Conservation (phyloP, 73 alveolate genomes). For the Paramecium tetraurelia region DNA sequence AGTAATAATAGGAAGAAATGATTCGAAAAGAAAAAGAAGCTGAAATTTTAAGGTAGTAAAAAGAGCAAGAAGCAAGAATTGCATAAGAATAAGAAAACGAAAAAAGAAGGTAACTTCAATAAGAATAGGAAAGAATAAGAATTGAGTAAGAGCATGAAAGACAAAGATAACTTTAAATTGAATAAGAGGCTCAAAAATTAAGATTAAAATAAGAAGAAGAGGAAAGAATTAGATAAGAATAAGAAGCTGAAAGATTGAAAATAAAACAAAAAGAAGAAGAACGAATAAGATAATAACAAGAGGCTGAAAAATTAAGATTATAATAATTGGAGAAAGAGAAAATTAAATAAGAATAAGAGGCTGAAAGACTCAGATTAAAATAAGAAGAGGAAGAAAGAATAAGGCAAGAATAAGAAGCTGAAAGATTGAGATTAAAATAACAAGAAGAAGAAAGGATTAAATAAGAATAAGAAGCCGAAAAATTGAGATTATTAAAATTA, state of each 20-base stretch:
- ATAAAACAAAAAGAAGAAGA: background rate
- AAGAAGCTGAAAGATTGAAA: background rate
- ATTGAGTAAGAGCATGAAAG: background rate
- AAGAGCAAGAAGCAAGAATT: background rate
- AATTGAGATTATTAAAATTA: background rate
- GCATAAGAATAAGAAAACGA: background rate
- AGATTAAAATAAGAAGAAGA: background rate
- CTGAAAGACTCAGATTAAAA: background rate
- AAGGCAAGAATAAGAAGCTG: background rate
- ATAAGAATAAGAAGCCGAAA: background rate
- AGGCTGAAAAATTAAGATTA: background rate
- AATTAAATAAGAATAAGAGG: background rate
- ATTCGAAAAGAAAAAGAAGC: background rate
- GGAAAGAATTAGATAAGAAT: background rate
- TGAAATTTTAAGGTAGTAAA: background rate
- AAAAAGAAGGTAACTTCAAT: background rate
- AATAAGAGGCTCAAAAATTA: background rate
- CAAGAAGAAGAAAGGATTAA: background rate
- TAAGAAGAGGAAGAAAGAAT: background rate
- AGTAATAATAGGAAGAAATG: background rate
- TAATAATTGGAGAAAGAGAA: background rate
- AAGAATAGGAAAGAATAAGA: background rate
- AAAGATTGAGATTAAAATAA: background rate
- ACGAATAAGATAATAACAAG: background rate
- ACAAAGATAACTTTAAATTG: background rate